Evolutionary conservation across 352 stramenopile genomes (phyloP).

Genomic region (Plasmopara muralis): DNA sequence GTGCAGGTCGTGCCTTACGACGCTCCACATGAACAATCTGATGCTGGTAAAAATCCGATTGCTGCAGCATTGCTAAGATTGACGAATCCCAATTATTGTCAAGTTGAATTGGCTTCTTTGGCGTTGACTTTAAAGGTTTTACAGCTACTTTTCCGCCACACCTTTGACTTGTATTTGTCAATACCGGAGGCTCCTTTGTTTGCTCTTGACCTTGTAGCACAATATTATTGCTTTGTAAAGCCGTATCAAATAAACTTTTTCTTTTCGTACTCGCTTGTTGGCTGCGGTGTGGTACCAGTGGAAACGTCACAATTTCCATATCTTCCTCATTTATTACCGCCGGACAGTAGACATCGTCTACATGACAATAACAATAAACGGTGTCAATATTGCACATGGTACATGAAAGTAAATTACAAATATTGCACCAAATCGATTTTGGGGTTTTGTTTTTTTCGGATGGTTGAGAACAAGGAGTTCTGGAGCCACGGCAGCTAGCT

Average conservation of each 20-base stretch:
- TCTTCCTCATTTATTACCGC: slow-evolving; percentile 20
- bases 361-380: not conserved
- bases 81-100: slow-evolving; percentile 25
- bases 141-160: not conserved
- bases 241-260: slow-evolving; percentile 45
- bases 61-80: slow-evolving; percentile 41
- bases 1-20: slow-evolving; percentile 32
- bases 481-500: slow-evolving; percentile 41
- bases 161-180: not conserved
- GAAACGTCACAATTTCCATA: slow-evolving; percentile 58
- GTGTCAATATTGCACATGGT: not conserved
- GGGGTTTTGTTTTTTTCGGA: slow-evolving; percentile 5
- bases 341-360: slow-evolving; percentile 41
- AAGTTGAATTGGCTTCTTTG: not conserved
- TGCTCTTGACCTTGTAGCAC: slow-evolving; percentile 1
- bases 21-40: slow-evolving; percentile 83
- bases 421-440: slow-evolving; percentile 2
- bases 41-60: slow-evolving; percentile 50
- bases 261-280: slow-evolving; percentile 50
- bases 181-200: not conserved
- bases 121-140: not conserved
- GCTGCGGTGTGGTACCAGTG: slow-evolving; percentile 44
- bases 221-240: slow-evolving; percentile 20
- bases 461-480: slow-evolving; percentile 35
- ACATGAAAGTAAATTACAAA: not conserved